These are phyloP conservation scores for Calcarisporium arbuscula DNA, from an alignment of 2,329 filamentous ascomycete species.

Conservation along the genomic window DNA sequence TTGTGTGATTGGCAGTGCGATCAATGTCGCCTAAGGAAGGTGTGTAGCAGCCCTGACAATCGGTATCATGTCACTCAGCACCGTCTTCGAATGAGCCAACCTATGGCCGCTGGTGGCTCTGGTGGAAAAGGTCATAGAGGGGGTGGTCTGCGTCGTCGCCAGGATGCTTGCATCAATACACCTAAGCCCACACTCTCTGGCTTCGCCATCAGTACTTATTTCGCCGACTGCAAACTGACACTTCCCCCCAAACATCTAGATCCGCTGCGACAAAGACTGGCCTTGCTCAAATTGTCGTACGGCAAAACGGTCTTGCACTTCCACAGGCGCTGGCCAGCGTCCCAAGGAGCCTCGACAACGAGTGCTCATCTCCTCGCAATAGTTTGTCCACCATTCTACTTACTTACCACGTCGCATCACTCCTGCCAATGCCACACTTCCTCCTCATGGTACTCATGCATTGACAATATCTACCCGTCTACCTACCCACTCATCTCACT, in stretches of 20 bases:
- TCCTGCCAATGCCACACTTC: background rate
- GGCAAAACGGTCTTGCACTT: constrained; percentile 47
- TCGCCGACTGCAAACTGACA: constrained; percentile 10
- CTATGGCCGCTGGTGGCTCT: too few relatives aligned
- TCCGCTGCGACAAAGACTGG: constrained; percentile 52
- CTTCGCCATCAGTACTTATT: too few relatives aligned
- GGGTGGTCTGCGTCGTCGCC: too few relatives aligned
- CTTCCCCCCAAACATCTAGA: constrained; percentile 29
- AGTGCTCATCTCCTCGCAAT: constrained; percentile 55
- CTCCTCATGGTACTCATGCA: background rate
- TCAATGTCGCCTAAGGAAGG: constrained; percentile 36
- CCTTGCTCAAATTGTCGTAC: constrained; percentile 53
- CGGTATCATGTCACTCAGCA: too few relatives aligned
- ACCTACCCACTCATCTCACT: background rate
- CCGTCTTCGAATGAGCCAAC: too few relatives aligned
- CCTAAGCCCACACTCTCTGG: too few relatives aligned
- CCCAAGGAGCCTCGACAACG: constrained; percentile 49
- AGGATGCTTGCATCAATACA: too few relatives aligned
- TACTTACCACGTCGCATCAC: constrained; percentile 1
- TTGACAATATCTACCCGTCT: background rate
- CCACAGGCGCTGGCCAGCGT: constrained; percentile 47
- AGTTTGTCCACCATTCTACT: constrained; percentile 44
- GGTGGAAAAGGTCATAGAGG: too few relatives aligned
- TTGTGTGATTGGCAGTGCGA: constrained; percentile 33
- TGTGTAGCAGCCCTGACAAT: too few relatives aligned